Evolutionary conservation across 306 rosid genomes (phyloP), one percentile per base, ranked within the genome.

Genomic region (Vicia sativa): DNA sequence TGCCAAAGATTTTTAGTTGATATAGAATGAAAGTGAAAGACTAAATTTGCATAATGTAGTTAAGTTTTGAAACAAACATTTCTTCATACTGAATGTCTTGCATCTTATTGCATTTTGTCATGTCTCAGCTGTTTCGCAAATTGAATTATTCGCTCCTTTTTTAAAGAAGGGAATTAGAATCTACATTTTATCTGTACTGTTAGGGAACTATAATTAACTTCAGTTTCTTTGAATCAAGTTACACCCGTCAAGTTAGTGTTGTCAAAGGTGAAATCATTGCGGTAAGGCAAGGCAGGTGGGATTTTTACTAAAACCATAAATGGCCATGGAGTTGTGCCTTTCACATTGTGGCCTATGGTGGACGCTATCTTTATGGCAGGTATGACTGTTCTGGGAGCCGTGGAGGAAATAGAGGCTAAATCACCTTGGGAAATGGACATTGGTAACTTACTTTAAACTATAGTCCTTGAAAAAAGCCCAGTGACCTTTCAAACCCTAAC

Each of bases 21-120:
- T 45, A 31, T 70, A 23, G 53, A 55, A 35, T 16, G 53, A 12
- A 73, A 31, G 16, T 29, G 39, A 49, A 53, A 52, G 29, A 41
- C 11, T 52, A 67, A 28, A 9, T 7, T 28, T 43, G 15, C 71
- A 14, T 64, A 52, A 21, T 60, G 10, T 19, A 29, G 43, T 38
- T 44, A 21, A 14, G 19, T 66, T 44, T 53, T 62, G 62, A 54
- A 23, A 31, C 68, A 18, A 2, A 9, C 53, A 35, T 14, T 50
- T 41, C 23, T 31, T 54, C 48, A 44, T 45, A 13, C 23, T 37
- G 49, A 12, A 38, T 59, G 21, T 38, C n/a, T 4, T 7, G n/a
- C 34, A 35, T 56, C 62, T 44, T 26, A 26, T 26, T n/a, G 43
- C 26, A 15, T 68, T 62, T 29, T 52, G 38, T 28, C 7, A 67